Base-by-base conservation (phyloP, 2,329 filamentous ascomycete genomes). In the Fusarium anthophilum region DNA sequence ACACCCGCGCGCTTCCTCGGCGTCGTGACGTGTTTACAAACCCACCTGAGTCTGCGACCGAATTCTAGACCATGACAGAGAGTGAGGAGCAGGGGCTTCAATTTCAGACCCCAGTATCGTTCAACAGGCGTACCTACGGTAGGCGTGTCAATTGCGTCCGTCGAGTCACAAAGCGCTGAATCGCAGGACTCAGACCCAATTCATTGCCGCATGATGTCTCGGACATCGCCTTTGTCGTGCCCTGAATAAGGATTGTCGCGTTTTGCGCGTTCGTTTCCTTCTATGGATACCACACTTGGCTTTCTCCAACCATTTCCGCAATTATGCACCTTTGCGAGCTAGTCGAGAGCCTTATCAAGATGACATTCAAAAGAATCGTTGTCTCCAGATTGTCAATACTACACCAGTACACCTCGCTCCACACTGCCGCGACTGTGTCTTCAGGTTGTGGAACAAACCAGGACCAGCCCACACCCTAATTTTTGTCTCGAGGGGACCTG, bases 11-110 rank as follows among this genome's bases (percentile, higher is more conserved):
- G 55, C 68, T 66, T 48, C 60, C 60, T 65, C 61, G 55, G 59
- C 41, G 43, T 41, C 35, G 67, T 77, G 76, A 78, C 76, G 76
- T 77, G 76, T 69, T 72, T 72, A 67, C 64, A 50, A 70, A 69
- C 59, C 73, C 74, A 75, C 76, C 50, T 68, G 60, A 64, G 47
- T 63, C 70, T 74, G 76, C 72, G 76, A 68, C 76, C 76, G 43
- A 50, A 51, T 70, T 48, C 50, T 39, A 66, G 69, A 59, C 74
- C 76, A 50, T 74, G 39, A 59, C 62, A 63, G 56, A 69, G 44
- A 59, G 51, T 53, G 28, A 61, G 35, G 43, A 53, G 45, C 61
- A 63, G 53, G 66, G 59, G 63, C 28, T 63, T 41, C 47, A 53
- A 39, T 57, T 58, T 63, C 48, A 59, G 63, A 63, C 73, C 68